phyloP scores from a whole-genome alignment of 768 basidiomycete species.

The Trichaptum fuscoviolaceum region DNA sequence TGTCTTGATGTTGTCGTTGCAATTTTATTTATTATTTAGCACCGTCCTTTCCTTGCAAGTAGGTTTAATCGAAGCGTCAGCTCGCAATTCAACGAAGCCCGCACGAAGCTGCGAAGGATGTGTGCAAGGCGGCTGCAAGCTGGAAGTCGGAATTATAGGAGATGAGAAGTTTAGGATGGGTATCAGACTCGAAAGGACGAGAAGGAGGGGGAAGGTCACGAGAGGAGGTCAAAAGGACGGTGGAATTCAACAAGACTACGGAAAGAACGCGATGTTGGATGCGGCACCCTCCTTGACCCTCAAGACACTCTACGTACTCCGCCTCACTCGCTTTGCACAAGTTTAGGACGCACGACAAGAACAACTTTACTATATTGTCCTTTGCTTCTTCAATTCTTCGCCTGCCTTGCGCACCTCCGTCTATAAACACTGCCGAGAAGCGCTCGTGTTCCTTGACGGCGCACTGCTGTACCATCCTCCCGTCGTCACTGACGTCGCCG shows the following conservation, averaged over 20 bases:
- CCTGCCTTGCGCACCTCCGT: not conserved
- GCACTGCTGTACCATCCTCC: conserved; percentile 16
- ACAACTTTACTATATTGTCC: not conserved
- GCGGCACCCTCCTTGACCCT: conserved; percentile 15
- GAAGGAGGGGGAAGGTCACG: no score
- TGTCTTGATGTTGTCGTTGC: no score
- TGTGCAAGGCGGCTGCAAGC: conserved; percentile 8
- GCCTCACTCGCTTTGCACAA: conserved; percentile 5
- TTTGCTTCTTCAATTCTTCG: conserved; percentile 3
- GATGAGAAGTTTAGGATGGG: conserved; percentile 14
- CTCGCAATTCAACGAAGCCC: conserved; percentile 14
- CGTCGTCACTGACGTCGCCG: conserved; percentile 14
- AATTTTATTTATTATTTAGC: no score
- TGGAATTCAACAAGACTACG: conserved; percentile 16
- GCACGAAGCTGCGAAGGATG: conserved; percentile 14
- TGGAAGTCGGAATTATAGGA: conserved; percentile 15
- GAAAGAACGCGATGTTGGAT: conserved; percentile 15
- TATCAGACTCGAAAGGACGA: no score
- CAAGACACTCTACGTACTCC: conserved; percentile 10
- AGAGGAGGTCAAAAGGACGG: conserved; percentile 8
- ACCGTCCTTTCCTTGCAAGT: no score
- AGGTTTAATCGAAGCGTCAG: no score
- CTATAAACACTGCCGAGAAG: conserved; percentile 14
- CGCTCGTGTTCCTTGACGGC: conserved; percentile 15
- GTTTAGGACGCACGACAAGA: conserved; percentile 4